Percentiles rank a stretch among this genome's conserved stretches.
phyloP scores from a whole-genome alignment of 2,329 filamentous ascomycete species.

The Fusarium nanum region DNA sequence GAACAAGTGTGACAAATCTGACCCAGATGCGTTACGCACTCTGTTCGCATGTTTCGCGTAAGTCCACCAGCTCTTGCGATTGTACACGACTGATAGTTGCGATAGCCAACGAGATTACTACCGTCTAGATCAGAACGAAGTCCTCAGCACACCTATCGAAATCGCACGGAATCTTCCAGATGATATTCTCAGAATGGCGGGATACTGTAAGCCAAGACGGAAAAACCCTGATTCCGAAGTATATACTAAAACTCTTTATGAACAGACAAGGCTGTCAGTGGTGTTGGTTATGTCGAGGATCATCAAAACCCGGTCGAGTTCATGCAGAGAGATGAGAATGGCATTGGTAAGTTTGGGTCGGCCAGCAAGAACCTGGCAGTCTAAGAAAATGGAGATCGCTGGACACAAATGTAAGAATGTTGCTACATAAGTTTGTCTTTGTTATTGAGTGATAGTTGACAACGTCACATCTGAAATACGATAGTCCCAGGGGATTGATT shows the following conservation, averaged over 20 bases:
- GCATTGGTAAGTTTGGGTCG: background rate
- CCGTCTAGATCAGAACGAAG: background rate
- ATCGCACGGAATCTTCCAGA: background rate
- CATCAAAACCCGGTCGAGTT: background rate
- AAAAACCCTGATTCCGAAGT: background rate
- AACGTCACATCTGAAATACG: too few species aligned
- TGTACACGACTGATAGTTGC: fast-evolving
- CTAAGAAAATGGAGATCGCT: background rate
- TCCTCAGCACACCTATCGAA: background rate
- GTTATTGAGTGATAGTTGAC: too few species aligned
- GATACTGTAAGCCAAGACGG: background rate
- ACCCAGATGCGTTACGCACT: background rate
- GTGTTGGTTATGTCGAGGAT: background rate
- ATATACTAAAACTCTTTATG: background rate
- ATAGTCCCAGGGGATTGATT: too few species aligned
- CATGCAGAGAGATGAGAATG: background rate
- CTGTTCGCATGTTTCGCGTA: background rate
- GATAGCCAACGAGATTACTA: background rate
- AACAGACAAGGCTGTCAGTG: background rate
- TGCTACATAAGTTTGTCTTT: too few species aligned
- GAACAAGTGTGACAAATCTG: constrained; percentile 1
- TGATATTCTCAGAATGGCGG: background rate
- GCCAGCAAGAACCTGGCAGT: background rate
- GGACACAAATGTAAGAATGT: too few species aligned
- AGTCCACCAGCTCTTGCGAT: background rate